Evolutionary conservation across 1,284 basidiomycete species (phyloP).

Genomic region (Xerocomus amazonicus): DNA sequence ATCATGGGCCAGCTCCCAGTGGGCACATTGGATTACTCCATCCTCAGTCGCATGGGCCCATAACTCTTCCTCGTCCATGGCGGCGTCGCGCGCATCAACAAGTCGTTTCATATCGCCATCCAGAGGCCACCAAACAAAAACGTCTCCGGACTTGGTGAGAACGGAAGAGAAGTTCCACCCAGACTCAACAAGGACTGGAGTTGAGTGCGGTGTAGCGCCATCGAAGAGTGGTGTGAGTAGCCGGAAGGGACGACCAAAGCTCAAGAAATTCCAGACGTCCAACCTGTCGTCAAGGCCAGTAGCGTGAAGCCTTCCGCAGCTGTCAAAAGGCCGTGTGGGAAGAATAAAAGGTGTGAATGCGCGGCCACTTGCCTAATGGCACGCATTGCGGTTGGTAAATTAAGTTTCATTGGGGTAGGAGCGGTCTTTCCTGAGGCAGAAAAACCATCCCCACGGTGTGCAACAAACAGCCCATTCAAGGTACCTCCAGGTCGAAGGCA

Average conservation of each 20-base stretch:
- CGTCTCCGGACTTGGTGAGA: conserved; percentile 65
- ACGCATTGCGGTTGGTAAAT: conserved; percentile 53
- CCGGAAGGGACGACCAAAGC: conserved; percentile 71
- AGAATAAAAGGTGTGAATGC: conserved; percentile 1
- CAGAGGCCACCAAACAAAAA: conserved; percentile 77
- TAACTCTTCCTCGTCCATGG: conserved; percentile 44
- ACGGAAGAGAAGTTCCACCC: conserved; percentile 78
- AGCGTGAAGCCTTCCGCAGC: conserved; percentile 72
- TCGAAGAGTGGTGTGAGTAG: conserved; percentile 51
- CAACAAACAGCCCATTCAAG: conserved; percentile 48
- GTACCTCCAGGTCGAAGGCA: conserved; percentile 49
- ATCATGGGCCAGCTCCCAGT: conserved; percentile 53
- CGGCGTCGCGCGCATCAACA: conserved; percentile 40
- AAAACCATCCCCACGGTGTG: conserved; percentile 53
- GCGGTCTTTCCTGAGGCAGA: conserved; percentile 50
- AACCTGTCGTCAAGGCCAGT: conserved; percentile 57
- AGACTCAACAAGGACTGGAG: conserved; percentile 67
- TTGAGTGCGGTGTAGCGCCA: conserved; percentile 42
- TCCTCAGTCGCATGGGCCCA: conserved; percentile 35
- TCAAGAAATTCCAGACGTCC: conserved; percentile 68
- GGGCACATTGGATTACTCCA: conserved; percentile 52
- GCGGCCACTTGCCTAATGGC: conserved; percentile 52
- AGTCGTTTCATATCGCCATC: conserved; percentile 38
- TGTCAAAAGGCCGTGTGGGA: conserved; percentile 31
- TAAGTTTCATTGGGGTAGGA: conserved; percentile 49